Percentiles rank a stretch among this genome's conserved stretches.
These are phyloP conservation scores for Alternaria dauci DNA, from an alignment of 2,329 filamentous ascomycete genomes.

Conservation along the genomic window DNA sequence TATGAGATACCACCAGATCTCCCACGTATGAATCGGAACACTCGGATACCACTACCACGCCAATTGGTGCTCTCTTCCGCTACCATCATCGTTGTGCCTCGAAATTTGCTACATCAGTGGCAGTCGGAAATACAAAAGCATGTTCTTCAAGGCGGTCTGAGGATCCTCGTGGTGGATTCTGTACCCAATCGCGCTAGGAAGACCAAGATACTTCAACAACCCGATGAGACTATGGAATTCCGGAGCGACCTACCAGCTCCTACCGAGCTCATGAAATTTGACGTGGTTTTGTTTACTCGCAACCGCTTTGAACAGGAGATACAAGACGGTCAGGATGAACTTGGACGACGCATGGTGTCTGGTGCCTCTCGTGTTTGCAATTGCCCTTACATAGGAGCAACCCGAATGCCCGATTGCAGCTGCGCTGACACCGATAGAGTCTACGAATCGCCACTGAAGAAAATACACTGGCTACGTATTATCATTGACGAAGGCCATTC, in stretches of 20 bases:
- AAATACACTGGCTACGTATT: constrained; percentile 83
- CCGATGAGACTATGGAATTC: constrained; percentile 35
- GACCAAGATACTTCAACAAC: constrained; percentile 11
- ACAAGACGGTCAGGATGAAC: constrained; percentile 58
- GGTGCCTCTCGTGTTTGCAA: constrained; percentile 38
- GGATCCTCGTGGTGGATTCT: constrained; percentile 68
- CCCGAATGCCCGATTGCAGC: constrained; percentile 55
- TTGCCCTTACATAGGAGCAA: constrained; percentile 56
- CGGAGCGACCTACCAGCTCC: constrained; percentile 64
- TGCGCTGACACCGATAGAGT: constrained; percentile 52
- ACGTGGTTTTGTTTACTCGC: constrained; percentile 81
- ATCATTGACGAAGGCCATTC: constrained; percentile 94
- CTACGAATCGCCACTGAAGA: constrained; percentile 69
- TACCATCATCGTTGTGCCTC: constrained; percentile 81
- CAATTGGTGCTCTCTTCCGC: constrained; percentile 71
- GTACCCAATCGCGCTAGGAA: constrained; percentile 33
- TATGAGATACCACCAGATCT: constrained; percentile 54
- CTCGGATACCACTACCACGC: constrained; percentile 51
- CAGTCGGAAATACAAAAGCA: constrained; percentile 81
- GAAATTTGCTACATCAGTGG: constrained; percentile 88
- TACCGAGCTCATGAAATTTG: constrained; percentile 69
- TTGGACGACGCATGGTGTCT: constrained; percentile 50
- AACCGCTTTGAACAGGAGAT: constrained; percentile 75
- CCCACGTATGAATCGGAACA: constrained; percentile 54
- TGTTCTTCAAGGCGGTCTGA: constrained; percentile 66